Evolutionary conservation across 139 green algal genomes (phyloP).

Genomic region (Yamagishiella unicocca): DNA sequence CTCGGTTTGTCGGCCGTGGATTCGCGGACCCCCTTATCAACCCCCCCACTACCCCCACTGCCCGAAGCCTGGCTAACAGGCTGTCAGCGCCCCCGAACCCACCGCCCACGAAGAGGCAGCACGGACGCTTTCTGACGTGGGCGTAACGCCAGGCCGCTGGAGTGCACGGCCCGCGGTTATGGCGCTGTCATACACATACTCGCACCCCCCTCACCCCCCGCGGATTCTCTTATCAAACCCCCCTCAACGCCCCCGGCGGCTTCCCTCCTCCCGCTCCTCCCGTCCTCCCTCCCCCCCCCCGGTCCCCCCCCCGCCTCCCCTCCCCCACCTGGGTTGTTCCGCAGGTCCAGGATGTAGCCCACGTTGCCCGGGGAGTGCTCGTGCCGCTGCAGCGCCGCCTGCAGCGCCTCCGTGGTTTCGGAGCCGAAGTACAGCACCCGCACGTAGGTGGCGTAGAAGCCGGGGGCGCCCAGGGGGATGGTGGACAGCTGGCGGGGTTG

Average conservation of each 20-base stretch:
- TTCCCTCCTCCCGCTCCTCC: neutral
- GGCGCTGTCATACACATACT: too few relatives aligned
- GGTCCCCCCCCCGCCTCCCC: neutral
- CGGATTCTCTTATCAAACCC: neutral
- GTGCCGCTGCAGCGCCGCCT: conserved; percentile 21
- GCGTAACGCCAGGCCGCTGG: too few relatives aligned
- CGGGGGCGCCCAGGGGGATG: neutral
- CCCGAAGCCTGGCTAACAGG: too few relatives aligned
- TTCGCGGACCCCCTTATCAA: too few relatives aligned
- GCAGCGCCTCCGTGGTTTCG: conserved; percentile 53
- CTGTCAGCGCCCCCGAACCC: too few relatives aligned
- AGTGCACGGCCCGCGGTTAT: too few relatives aligned
- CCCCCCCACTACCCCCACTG: too few relatives aligned
- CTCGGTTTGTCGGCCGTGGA: too few relatives aligned
- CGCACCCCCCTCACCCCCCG: neutral
- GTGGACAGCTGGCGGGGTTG: conserved; percentile 7
- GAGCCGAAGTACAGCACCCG: conserved; percentile 71
- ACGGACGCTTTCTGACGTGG: too few relatives aligned
- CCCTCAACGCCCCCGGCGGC: too few relatives aligned
- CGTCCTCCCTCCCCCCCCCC: neutral
- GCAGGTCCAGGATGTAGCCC: conserved; percentile 75
- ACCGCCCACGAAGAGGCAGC: too few relatives aligned
- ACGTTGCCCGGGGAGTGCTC: conserved; percentile 51
- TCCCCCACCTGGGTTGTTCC: conserved; percentile 74
- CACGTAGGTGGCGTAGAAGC: conserved; percentile 62